Conservation (phyloP, 495 filamentous ascomycete species). For the Penicillium desertorum region DNA sequence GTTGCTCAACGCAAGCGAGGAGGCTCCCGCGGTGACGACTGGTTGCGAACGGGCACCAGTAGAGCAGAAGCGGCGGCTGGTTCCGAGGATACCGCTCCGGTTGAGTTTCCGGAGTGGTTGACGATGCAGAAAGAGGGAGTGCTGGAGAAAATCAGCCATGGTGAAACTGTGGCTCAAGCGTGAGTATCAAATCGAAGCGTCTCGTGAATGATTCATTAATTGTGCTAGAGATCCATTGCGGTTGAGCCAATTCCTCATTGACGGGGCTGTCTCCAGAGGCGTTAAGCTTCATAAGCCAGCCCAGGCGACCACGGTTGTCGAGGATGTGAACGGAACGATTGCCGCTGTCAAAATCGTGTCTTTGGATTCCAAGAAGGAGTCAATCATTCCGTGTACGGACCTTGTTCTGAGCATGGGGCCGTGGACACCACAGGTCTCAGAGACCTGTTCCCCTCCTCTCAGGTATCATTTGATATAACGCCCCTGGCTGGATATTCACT, state of each 20-base stretch:
- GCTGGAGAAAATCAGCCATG: conserved; percentile 62
- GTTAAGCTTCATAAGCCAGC: conserved; percentile 67
- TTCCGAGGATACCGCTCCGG: conserved; percentile 6
- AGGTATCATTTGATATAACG: conserved; percentile 51
- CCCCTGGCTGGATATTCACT: conserved; percentile 72
- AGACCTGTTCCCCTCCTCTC: conserved; percentile 60
- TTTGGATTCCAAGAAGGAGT: conserved; percentile 24
- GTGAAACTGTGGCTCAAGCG: conserved; percentile 65
- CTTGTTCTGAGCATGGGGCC: conserved; percentile 67
- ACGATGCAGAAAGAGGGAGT: conserved; percentile 47
- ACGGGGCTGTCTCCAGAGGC: conserved; percentile 55
- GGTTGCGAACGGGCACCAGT: conserved; percentile 62
- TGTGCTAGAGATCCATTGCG: conserved; percentile 54
- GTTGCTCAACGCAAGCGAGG: conserved; percentile 30
- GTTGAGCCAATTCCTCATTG: conserved; percentile 64
- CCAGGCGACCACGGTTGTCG: conserved; percentile 51
- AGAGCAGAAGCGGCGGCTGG: conserved; percentile 55
- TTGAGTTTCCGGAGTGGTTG: conserved; percentile 57
- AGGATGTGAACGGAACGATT: conserved; percentile 47
- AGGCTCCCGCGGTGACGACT: conserved; percentile 54
- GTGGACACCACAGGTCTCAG: conserved; percentile 66
- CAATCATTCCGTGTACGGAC: conserved; percentile 47
- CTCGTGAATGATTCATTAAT: conserved; percentile 9
- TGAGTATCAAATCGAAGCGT: conserved; percentile 31
- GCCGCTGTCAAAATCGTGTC: conserved; percentile 49